These are phyloP conservation scores for Salix dunnii DNA, from an alignment of 345 rosid genomes.

Conservation along the genomic window DNA sequence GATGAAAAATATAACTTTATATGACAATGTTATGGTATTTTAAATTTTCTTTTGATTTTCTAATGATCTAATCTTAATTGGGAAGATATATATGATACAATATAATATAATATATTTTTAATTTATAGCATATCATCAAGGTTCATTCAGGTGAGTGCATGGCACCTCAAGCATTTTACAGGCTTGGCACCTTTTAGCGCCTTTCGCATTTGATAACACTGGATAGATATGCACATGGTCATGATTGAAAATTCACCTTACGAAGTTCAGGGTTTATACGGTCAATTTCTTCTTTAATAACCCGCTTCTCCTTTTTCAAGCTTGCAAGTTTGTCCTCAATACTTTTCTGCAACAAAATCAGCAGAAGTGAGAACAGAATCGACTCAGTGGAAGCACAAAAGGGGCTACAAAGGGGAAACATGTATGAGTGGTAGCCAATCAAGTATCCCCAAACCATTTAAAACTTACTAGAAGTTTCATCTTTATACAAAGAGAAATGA, in stretches of 20 bases:
- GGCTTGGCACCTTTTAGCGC: too few relatives aligned
- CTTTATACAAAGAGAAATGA: not conserved
- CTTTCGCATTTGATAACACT: too few relatives aligned
- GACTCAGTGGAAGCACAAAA: not conserved
- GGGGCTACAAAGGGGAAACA: not conserved
- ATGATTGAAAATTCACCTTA: conserved; percentile 46
- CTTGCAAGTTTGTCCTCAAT: conserved; percentile 74
- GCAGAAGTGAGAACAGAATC: not conserved
- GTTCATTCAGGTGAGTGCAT: too few relatives aligned
- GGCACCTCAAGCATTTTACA: too few relatives aligned
- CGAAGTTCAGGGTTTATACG: conserved; percentile 61
- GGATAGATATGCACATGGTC: not conserved
- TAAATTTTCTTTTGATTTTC: too few relatives aligned
- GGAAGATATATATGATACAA: too few relatives aligned
- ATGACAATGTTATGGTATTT: too few relatives aligned
- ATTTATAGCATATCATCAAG: too few relatives aligned
- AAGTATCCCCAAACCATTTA: not conserved
- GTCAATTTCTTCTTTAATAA: conserved; percentile 57
- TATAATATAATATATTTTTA: too few relatives aligned
- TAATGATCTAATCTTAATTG: too few relatives aligned
- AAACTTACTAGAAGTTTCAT: not conserved
- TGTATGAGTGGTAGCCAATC: not conserved
- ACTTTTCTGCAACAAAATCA: conserved; percentile 58
- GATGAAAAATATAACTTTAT: too few relatives aligned
- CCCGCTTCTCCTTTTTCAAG: conserved; percentile 69